Evolutionary conservation across 257 asterid species (phyloP).

Genomic region (Haberlea rhodopensis): DNA sequence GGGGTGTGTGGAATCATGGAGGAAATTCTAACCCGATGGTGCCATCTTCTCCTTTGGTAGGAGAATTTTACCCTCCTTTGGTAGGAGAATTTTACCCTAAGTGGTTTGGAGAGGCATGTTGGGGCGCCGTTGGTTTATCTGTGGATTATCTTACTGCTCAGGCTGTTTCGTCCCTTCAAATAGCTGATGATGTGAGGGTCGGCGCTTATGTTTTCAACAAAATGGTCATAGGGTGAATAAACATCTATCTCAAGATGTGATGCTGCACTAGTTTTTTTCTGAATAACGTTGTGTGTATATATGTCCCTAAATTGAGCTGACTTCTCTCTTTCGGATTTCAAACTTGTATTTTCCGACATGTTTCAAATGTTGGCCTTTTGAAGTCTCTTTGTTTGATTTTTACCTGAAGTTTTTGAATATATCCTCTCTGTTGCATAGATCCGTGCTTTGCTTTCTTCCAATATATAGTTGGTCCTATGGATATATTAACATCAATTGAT

Average conservation of each 20-base stretch:
- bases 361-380: background rate
- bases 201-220: constrained; percentile 30
- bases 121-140: constrained; percentile 33
- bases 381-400: constrained; percentile 1
- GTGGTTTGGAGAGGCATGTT: constrained; percentile 29
- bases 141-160: constrained; percentile 38
- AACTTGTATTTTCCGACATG: constrained; percentile 18
- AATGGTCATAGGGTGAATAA: constrained; percentile 26
- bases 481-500: background rate
- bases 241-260: background rate
- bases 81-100: constrained; percentile 29
- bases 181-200: constrained; percentile 39
- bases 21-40: constrained; percentile 29
- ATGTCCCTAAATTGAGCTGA: constrained; percentile 18
- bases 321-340: constrained; percentile 20
- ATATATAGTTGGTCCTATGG: too few species aligned
- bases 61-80: constrained; percentile 28
- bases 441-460: background rate
- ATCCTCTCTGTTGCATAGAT: background rate
- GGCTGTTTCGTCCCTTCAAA: constrained; percentile 45
- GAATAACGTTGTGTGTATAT: constrained; percentile 38
- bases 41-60: constrained; percentile 24
- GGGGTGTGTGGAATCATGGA: constrained; percentile 30
- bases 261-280: constrained; percentile 23
- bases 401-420: background rate